Percentiles rank a stretch among this genome's conserved stretches.
Conservation (phyloP, 495 filamentous ascomycete species). For the Penicillium pulvis region DNA sequence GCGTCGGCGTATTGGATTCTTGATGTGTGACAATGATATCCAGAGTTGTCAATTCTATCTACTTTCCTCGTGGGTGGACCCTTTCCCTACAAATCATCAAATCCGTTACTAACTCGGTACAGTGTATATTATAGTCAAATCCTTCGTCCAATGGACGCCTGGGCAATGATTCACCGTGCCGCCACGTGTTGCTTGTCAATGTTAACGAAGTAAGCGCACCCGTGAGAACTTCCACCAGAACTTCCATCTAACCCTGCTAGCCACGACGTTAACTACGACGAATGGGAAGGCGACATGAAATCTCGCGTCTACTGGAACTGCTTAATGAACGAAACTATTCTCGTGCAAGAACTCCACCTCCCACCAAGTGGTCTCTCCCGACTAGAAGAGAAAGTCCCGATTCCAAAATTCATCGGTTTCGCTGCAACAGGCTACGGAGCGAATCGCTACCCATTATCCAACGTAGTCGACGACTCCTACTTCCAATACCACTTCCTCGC, state of each 20-base stretch:
- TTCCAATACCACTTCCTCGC: conserved; percentile 55
- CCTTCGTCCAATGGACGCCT: conserved; percentile 48
- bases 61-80: conserved; percentile 40
- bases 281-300: conserved; percentile 55
- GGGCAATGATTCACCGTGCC: conserved; percentile 52
- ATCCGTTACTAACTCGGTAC: conserved; percentile 11
- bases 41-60: conserved; percentile 52
- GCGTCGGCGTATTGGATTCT: conserved; percentile 48
- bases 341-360: conserved; percentile 51
- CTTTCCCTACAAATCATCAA: not conserved
- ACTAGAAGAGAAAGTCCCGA: conserved; percentile 49
- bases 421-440: conserved; percentile 39
- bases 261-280: conserved; percentile 47
- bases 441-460: conserved; percentile 29
- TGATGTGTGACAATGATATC: conserved; percentile 51
- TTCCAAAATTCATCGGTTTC: conserved; percentile 52
- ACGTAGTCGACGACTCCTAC: conserved; percentile 46
- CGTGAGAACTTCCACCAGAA: not conserved
- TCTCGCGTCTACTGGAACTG: conserved; percentile 53
- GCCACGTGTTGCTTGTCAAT: conserved; percentile 50
- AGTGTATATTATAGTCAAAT: conserved; percentile 48
- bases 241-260: conserved; percentile 24
- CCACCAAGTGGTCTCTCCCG: conserved; percentile 47
- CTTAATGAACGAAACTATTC: conserved; percentile 52
- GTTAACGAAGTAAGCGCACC: conserved; percentile 41